A percentile compares a stretch with the other conserved stretches of the same genome.
These are phyloP conservation scores for Inonotus hispidus DNA, from an alignment of 1,284 basidiomycete genomes.

Conservation along the genomic window DNA sequence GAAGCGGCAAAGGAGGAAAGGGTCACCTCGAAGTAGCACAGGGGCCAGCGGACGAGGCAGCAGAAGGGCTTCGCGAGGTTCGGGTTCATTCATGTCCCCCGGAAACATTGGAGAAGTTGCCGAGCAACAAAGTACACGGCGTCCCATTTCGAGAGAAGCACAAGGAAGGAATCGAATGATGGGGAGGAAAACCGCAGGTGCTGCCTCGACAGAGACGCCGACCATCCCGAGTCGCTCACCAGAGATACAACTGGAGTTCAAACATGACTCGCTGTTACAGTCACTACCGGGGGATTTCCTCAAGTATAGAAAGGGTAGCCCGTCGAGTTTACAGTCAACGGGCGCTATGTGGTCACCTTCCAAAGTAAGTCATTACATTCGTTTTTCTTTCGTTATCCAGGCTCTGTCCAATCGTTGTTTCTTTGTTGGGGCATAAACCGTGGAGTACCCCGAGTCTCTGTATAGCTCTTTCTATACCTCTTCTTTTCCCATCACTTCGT, in stretches of 20 bases:
- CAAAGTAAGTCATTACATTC: neutral
- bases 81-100: slow-evolving; percentile 16
- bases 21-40: neutral
- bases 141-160: neutral
- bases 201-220: neutral
- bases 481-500: no score
- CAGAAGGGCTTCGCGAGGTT: slow-evolving; percentile 4
- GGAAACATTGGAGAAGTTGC: slow-evolving; percentile 7
- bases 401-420: no score
- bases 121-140: neutral
- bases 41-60: neutral
- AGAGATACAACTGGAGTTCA: slow-evolving; percentile 16
- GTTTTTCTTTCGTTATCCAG: neutral
- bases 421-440: no score
- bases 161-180: neutral
- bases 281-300: slow-evolving; percentile 12
- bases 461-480: no score
- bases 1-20: slow-evolving; percentile 8
- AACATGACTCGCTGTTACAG: slow-evolving; percentile 13
- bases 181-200: neutral
- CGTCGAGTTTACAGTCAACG: slow-evolving; percentile 1
- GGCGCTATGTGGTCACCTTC: neutral
- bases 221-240: slow-evolving; percentile 1
- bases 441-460: no score
- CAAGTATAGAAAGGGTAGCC: slow-evolving; percentile 7